These are phyloP conservation scores for Penstemon barbatus DNA, from an alignment of 257 asterid genomes.

Conservation along the genomic window DNA sequence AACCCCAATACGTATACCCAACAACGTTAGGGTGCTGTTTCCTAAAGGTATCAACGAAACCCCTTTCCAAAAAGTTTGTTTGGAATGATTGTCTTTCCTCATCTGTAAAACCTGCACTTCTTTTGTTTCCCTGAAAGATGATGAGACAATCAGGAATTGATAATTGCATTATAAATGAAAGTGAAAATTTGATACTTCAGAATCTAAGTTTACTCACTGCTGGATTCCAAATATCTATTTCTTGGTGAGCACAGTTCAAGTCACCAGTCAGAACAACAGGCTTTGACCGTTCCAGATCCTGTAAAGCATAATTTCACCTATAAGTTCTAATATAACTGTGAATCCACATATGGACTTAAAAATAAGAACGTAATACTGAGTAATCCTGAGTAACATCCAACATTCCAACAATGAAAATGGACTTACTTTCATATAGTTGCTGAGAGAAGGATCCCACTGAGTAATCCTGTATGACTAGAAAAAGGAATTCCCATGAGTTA, in stretches of 20 bases:
- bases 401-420: conserved; percentile 5
- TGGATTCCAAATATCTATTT: conserved; percentile 87
- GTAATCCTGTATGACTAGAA: conserved; percentile 71
- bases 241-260: conserved; percentile 94
- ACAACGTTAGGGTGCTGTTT: conserved; percentile 88
- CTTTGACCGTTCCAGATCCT: conserved; percentile 81
- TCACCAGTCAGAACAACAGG: conserved; percentile 97
- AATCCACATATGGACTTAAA: not conserved
- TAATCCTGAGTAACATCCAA: not conserved
- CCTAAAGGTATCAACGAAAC: conserved; percentile 91
- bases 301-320: conserved; percentile 39
- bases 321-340: conserved; percentile 18
- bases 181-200: conserved; percentile 8
- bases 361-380: not conserved
- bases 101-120: conserved; percentile 93
- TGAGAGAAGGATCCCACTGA: conserved; percentile 89
- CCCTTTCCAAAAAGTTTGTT: conserved; percentile 67
- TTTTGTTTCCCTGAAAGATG: conserved; percentile 77
- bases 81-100: conserved; percentile 88
- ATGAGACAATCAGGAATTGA: conserved; percentile 1
- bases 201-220: conserved; percentile 55
- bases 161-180: not conserved
- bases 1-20: conserved; percentile 97
- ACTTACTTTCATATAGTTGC: conserved; percentile 86
- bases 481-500: conserved; percentile 26